Evolutionary conservation across 257 asterid species (phyloP).

Genomic region (Gentiana straminea): DNA sequence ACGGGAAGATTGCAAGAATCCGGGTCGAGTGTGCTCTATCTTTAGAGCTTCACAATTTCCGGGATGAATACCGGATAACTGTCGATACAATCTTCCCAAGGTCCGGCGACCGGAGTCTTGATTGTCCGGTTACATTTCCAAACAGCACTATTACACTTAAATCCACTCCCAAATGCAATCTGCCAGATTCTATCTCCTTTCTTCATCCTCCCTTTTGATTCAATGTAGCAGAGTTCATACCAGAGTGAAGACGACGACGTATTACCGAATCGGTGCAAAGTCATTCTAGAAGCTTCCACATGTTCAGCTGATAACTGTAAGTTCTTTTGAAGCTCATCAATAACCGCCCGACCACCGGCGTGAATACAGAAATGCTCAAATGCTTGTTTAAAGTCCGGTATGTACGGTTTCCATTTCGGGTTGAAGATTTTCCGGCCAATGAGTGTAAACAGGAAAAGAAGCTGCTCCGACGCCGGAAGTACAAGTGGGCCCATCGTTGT

Average conservation of each 20-base stretch:
- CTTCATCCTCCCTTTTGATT: slow-evolving; percentile 72
- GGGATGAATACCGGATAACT: slow-evolving; percentile 78
- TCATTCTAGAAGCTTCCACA: slow-evolving; percentile 91
- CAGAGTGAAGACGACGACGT: slow-evolving; percentile 79
- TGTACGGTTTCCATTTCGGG: slow-evolving; percentile 80
- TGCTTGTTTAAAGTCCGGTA: slow-evolving; percentile 77
- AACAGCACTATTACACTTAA: slow-evolving; percentile 77
- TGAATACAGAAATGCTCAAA: slow-evolving; percentile 84
- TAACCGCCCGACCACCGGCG: slow-evolving; percentile 84
- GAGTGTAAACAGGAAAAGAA: slow-evolving; percentile 60
- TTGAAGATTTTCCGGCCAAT: slow-evolving; percentile 72
- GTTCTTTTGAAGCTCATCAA: slow-evolving; percentile 83
- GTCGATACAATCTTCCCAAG: slow-evolving; percentile 69
- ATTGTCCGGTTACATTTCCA: slow-evolving; percentile 74
- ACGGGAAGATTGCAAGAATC: too few species aligned
- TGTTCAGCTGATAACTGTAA: slow-evolving; percentile 78
- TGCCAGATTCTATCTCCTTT: slow-evolving; percentile 77
- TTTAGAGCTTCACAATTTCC: slow-evolving; percentile 62
- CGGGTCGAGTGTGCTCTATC: too few species aligned
- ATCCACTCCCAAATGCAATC: slow-evolving; percentile 81
- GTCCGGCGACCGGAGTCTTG: slow-evolving; percentile 47
- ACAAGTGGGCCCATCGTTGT: slow-evolving; percentile 80
- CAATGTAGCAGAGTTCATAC: slow-evolving; percentile 69
- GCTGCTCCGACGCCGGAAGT: slow-evolving; percentile 77
- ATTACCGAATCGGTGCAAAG: slow-evolving; percentile 68